phyloP scores from a whole-genome alignment of 2,329 filamentous ascomycete genomes.

The Fusarium staphyleae region DNA sequence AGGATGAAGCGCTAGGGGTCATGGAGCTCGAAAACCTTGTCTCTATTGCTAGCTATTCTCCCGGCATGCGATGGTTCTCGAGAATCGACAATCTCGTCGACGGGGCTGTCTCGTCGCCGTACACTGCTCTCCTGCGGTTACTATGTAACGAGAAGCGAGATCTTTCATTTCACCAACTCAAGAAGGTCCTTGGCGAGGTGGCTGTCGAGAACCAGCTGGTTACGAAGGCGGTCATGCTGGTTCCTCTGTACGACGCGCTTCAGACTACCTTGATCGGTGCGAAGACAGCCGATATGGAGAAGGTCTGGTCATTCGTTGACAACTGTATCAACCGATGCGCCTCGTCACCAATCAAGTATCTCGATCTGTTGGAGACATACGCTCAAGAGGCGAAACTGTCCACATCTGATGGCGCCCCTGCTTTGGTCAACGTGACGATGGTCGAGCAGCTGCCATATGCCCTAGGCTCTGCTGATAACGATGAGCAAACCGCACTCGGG shows the following conservation, averaged over 20 bases:
- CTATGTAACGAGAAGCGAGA: slow-evolving; percentile 44
- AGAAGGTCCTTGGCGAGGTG: slow-evolving; percentile 65
- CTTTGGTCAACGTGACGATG: slow-evolving; percentile 72
- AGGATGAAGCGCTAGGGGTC: slow-evolving; percentile 62
- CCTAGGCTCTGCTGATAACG: slow-evolving; percentile 57
- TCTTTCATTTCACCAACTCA: slow-evolving; percentile 54
- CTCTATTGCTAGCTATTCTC: slow-evolving; percentile 79
- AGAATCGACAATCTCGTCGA: slow-evolving; percentile 69
- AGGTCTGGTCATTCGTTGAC: slow-evolving; percentile 76
- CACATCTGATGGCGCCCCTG: slow-evolving; percentile 45
- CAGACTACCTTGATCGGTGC: slow-evolving; percentile 32
- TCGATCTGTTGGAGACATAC: slow-evolving; percentile 69
- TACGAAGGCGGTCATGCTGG: slow-evolving; percentile 56
- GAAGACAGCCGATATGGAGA: slow-evolving; percentile 43
- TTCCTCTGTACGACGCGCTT: slow-evolving; percentile 53
- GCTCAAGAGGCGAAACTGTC: slow-evolving; percentile 42
- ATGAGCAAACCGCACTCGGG: slow-evolving; percentile 56
- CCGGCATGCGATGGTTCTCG: slow-evolving; percentile 90
- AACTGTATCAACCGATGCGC: slow-evolving; percentile 81
- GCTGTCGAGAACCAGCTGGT: slow-evolving; percentile 72
- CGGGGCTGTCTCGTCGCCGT: slow-evolving; percentile 61
- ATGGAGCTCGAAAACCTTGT: slow-evolving; percentile 85
- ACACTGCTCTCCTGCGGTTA: slow-evolving; percentile 70
- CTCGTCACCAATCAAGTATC: slow-evolving; percentile 80
- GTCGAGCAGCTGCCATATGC: slow-evolving; percentile 81